These are phyloP conservation scores for Beta vulgaris DNA, from an alignment of 148 eudicot genomes.

Conservation along the genomic window DNA sequence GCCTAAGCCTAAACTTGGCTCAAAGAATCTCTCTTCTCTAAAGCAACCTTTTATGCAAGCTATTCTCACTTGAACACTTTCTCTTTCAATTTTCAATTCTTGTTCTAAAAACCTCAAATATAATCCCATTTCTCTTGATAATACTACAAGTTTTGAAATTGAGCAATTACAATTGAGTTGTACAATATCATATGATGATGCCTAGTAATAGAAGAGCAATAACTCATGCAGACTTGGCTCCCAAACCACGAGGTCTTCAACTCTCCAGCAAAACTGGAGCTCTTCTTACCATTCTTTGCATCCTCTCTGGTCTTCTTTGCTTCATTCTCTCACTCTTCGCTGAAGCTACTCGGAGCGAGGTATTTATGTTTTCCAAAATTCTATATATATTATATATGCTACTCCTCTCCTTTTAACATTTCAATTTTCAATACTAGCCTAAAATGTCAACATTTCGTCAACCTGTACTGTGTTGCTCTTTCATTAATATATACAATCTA, in stretches of 20 bases:
- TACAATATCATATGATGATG: not conserved
- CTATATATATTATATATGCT: no score
- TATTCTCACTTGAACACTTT: conserved; percentile 43
- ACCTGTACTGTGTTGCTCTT: no score
- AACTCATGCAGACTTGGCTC: conserved; percentile 46
- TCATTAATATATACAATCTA: no score
- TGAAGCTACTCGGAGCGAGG: conserved; percentile 54
- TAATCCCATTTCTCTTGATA: no score
- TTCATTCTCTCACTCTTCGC: conserved; percentile 58
- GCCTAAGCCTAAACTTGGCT: conserved; percentile 14
- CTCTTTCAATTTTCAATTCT: not conserved
- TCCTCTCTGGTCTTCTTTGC: conserved; percentile 40
- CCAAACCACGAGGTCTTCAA: conserved; percentile 29
- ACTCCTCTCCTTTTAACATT: not conserved
- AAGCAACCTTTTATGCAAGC: conserved; percentile 99
- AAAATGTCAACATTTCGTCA: no score
- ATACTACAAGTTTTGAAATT: no score
- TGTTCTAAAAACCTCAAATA: not conserved
- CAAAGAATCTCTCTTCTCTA: conserved; percentile 60
- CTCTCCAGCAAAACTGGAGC: conserved; percentile 41
- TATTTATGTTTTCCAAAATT: no score
- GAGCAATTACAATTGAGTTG: no score
- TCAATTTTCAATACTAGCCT: no score
- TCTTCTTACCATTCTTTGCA: conserved; percentile 40
- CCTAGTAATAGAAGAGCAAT: conserved; percentile 10